These are phyloP conservation scores for Paecilomyces dactylethromorphus DNA, from an alignment of 2,329 filamentous ascomycete genomes.

Conservation along the genomic window DNA sequence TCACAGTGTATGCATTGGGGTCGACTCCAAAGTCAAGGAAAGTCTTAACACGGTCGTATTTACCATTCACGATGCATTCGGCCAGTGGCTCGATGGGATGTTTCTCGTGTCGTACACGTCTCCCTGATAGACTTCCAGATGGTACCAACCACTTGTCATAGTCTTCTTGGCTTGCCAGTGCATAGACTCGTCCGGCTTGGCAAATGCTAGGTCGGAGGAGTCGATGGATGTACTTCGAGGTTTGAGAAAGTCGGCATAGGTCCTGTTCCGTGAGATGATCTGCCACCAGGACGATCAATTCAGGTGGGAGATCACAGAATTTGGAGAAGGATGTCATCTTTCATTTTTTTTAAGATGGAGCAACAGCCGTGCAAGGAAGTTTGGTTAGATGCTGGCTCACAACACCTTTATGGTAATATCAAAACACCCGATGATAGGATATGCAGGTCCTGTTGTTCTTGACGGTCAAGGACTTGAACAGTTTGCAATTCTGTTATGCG, in stretches of 20 bases:
- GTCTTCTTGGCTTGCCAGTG: neutral
- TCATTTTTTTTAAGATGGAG: too few relatives aligned
- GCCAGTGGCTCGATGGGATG: neutral
- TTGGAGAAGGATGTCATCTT: too few relatives aligned
- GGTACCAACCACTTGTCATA: neutral
- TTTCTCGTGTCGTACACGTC: too few relatives aligned
- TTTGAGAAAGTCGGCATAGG: neutral
- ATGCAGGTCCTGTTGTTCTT: too few relatives aligned
- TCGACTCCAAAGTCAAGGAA: conserved; percentile 3
- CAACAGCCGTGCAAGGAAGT: too few relatives aligned
- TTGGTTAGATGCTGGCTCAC: too few relatives aligned
- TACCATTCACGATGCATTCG: neutral
- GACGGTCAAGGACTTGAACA: too few relatives aligned
- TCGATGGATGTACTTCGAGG: neutral
- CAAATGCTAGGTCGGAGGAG: neutral
- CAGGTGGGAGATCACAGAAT: conserved; percentile 2
- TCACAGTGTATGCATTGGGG: conserved; percentile 6
- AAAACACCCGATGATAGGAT: too few relatives aligned
- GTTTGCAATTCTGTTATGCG: too few relatives aligned
- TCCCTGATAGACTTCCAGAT: too few relatives aligned
- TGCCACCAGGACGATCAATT: conserved; percentile 2
- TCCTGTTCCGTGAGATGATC: neutral
- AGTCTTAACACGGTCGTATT: neutral
- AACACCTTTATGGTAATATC: too few relatives aligned
- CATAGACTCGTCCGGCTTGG: neutral